These are phyloP conservation scores for Lonicera japonica DNA, from an alignment of 129 eudicot species.

Conservation along the genomic window DNA sequence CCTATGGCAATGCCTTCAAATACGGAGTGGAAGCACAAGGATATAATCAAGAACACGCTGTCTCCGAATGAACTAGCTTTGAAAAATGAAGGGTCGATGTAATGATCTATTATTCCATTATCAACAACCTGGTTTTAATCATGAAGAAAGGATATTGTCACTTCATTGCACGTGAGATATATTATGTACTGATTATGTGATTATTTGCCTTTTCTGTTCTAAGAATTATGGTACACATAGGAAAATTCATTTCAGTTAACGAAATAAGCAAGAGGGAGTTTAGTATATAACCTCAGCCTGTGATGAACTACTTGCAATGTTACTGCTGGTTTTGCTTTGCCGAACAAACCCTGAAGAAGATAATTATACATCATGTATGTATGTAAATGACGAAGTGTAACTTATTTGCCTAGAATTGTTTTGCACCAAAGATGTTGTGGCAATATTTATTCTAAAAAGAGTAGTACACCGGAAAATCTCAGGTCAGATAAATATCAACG, in stretches of 20 bases:
- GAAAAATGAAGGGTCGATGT: slow-evolving; percentile 9
- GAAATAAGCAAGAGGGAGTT: neutral
- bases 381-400: too few species aligned
- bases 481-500: too few species aligned
- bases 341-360: neutral
- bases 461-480: too few species aligned
- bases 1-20: slow-evolving; percentile 20
- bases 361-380: neutral
- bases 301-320: neutral
- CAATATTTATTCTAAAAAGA: too few species aligned
- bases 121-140: slow-evolving; percentile 9
- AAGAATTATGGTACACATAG: too few species aligned
- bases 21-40: slow-evolving; percentile 18
- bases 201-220: neutral
- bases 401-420: too few species aligned
- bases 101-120: slow-evolving; percentile 13
- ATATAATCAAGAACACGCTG: slow-evolving; percentile 17
- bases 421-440: too few species aligned
- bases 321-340: slow-evolving; percentile 5
- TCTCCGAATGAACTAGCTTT: slow-evolving; percentile 13
- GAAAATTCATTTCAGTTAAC: neutral
- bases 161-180: neutral
- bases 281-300: slow-evolving; percentile 8
- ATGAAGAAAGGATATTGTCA: neutral
- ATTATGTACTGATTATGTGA: neutral